Evolutionary conservation across 768 basidiomycete species (phyloP), one percentile per base, ranked within the genome.

Genomic region (Favolaschia claudopus): DNA sequence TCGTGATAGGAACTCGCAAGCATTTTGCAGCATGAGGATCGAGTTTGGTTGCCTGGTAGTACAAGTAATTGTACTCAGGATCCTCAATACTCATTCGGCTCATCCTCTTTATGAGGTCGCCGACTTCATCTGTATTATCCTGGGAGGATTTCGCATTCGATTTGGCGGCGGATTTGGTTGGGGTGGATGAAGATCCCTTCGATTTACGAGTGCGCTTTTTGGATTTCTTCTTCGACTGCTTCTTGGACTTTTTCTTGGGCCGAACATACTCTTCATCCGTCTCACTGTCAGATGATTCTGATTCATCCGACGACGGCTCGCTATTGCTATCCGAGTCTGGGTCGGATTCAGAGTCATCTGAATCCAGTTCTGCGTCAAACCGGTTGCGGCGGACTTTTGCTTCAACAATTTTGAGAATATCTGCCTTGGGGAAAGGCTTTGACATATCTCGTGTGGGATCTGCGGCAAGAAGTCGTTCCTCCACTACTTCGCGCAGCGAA

Each of bases 1-100:
- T 3, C 0, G 34, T 5, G 5, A 20, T 7, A 33, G 51, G 51
- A n/a, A 32, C 40, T 7, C 51, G 51, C 32, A 53, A 5, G n/a
- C 53, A 55, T 10, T 45, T 55, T 7, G 43, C 53, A 20, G 25
- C 53, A 13, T 45, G 53, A 8, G 53, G 53, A 38, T 55, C 53
- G 12, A 55, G 33, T 3, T 17, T 36, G n/a, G 53, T 55, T 12
- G 53, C 53, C 1, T 10, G 42, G 37, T 53, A 53, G 22, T 53
- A 53, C 1, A 53, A 24, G 13, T 53, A 53, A 27, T 53, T 53
- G 29, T 53, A 55, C 5, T 55, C 53, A 7, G 43, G n/a, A 9
- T 55, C 43, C 1, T 55, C 43, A 4, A 55, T 27, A 24, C 20
- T 55, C 53, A 45, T 55, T 2, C 44, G 43, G 8, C 7, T 12